A percentile compares a stretch with the other conserved stretches of the same genome.
Conservation (phyloP, 441 rosid genomes). For the Populus hybrid region DNA sequence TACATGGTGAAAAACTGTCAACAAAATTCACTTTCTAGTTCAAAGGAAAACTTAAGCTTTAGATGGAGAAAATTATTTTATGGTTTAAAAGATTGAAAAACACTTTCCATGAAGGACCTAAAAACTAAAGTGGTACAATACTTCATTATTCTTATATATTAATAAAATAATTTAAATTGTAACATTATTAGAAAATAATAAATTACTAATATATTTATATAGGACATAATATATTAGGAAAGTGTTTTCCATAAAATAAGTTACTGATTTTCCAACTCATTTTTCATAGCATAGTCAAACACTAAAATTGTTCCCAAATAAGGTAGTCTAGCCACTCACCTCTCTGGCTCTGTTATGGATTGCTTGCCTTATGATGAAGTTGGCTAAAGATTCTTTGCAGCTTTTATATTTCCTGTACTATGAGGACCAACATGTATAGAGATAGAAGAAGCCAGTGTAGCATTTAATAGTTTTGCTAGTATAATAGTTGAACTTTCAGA, state of each 20-base stretch:
- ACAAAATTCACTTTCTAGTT: not conserved
- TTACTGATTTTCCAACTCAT: not conserved
- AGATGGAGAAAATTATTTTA: not conserved
- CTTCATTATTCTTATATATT: too few relatives aligned
- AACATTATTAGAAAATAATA: too few relatives aligned
- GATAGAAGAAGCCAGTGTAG: not conserved
- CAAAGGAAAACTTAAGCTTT: not conserved
- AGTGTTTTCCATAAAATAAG: not conserved
- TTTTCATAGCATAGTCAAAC: too few relatives aligned
- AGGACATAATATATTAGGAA: not conserved
- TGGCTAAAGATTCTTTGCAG: not conserved
- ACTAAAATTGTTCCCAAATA: not conserved
- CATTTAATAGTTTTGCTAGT: not conserved
- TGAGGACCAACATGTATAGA: not conserved
- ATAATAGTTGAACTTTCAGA: not conserved
- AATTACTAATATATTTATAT: too few relatives aligned
- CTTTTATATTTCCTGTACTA: not conserved
- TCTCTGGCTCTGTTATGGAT: not conserved
- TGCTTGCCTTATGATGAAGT: not conserved
- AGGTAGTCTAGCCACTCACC: not conserved
- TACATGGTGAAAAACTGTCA: not conserved
- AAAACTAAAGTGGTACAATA: too few relatives aligned
- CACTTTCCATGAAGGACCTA: too few relatives aligned
- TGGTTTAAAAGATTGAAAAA: not conserved
- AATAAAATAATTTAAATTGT: too few relatives aligned